Evolutionary conservation across 257 asterid species (phyloP), one percentile per base, ranked within the genome.

Genomic region (Sherardia arvensis): DNA sequence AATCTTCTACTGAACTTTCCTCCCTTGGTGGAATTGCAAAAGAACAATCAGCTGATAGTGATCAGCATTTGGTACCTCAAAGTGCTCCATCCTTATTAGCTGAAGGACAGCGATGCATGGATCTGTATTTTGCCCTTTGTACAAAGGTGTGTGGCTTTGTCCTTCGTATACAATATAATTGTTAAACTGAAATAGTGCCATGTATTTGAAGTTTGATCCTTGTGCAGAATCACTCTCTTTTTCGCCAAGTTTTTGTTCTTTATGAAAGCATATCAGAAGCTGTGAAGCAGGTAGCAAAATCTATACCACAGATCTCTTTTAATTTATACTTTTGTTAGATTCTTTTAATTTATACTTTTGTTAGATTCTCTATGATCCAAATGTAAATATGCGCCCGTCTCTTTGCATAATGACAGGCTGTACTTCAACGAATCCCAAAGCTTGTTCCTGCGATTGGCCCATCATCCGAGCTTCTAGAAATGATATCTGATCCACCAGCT

Each of bases 391-490:
- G 55, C 67, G 71, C 67, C 69, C 73, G 63, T 63, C 76, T 66
- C 61, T 68, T 30, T 67, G 64, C 69, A 48, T 67, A 66, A 33
- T 74, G 27, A 70, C 97, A 93, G 99, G 95, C 84, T 72, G 82
- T 93, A 71, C 91, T 83, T 73, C 90, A 70, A 51, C 99, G 90
- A 77, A 81, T 87, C 62, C 97, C 95, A 30, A 80, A 90, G 70
- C 96, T 90, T 66, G 94, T 93, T 68, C 87, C 97, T 69, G 88
- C 99, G 30, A 87, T 93, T 71, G 97, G 99, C 67, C 74, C 95
- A 56, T 90, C 99, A 28, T 69, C 76, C 53, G 94, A 81, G 74
- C 90, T 93, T 76, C 97, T 93, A 57, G 82, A 70, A 65, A 78
- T 87, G 73, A 65, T 93, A 76, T 80, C 95, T 21, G 83, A 87